Percentiles rank a stretch among this genome's conserved stretches.
Conservation (phyloP, 1,284 basidiomycete species). For the Pseudozyma tsukubaensis region DNA sequence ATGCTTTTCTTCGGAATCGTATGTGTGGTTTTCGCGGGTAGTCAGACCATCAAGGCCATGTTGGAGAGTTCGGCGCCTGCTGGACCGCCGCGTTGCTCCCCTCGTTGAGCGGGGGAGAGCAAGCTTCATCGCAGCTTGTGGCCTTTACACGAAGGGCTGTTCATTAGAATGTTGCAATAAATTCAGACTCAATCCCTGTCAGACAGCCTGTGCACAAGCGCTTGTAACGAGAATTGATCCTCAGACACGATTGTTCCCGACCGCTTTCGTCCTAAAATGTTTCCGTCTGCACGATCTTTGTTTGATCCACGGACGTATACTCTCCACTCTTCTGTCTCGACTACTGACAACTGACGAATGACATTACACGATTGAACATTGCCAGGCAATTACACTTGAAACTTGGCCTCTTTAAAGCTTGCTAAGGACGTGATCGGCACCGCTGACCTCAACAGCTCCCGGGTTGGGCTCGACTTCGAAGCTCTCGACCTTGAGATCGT, state of each 20-base stretch:
- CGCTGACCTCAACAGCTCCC: constrained; percentile 75
- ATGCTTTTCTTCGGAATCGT: constrained; percentile 84
- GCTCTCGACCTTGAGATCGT: constrained; percentile 74
- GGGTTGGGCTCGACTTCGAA: constrained; percentile 54
- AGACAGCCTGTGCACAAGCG: too few relatives aligned
- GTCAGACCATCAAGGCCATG: constrained; percentile 74
- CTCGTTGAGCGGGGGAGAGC: constrained; percentile 5
- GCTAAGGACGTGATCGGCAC: constrained; percentile 77
- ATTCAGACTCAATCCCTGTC: too few relatives aligned
- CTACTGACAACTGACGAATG: neutral
- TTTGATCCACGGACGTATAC: too few relatives aligned
- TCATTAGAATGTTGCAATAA: too few relatives aligned
- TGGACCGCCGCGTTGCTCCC: constrained; percentile 32
- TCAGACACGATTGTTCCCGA: too few relatives aligned
- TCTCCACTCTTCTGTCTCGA: too few relatives aligned
- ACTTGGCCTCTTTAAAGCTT: constrained; percentile 70
- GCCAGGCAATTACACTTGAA: neutral
- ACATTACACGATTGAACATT: neutral
- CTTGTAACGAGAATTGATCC: too few relatives aligned
- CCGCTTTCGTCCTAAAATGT: too few relatives aligned
- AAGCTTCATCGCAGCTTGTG: too few relatives aligned
- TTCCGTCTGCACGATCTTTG: too few relatives aligned
- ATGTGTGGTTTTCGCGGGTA: constrained; percentile 86
- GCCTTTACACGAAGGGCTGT: too few relatives aligned
- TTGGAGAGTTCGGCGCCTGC: constrained; percentile 26